Evolutionary conservation across 2,329 filamentous ascomycete species (phyloP).

Genomic region (Neofusicoccum sp.): DNA sequence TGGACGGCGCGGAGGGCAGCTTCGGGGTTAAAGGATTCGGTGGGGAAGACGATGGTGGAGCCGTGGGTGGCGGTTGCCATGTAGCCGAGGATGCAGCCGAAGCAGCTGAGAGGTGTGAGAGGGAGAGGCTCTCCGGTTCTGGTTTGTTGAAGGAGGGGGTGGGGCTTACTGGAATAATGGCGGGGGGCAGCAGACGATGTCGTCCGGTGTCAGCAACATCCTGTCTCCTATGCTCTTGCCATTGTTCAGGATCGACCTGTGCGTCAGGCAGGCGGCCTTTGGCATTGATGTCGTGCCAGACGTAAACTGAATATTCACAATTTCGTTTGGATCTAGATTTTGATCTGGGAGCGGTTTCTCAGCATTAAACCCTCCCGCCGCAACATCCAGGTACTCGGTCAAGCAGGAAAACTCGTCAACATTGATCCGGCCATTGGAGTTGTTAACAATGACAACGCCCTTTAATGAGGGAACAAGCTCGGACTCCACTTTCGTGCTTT

Average conservation of each 20-base stretch:
- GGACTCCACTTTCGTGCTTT: conserved; percentile 46
- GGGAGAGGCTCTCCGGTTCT: neutral
- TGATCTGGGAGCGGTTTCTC: conserved; percentile 40
- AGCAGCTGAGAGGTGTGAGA: conserved; percentile 56
- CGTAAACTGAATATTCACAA: conserved; percentile 95
- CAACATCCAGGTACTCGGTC: conserved; percentile 45
- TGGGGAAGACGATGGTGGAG: conserved; percentile 78
- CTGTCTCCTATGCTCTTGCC: conserved; percentile 78
- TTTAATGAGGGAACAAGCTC: conserved; percentile 66
- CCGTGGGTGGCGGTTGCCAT: conserved; percentile 90
- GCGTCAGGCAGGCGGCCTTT: conserved; percentile 87
- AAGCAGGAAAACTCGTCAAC: conserved; percentile 32
- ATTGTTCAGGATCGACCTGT: conserved; percentile 89
- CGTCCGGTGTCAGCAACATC: conserved; percentile 73
- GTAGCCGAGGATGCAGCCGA: conserved; percentile 88
- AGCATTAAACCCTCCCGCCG: neutral
- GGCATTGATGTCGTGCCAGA: conserved; percentile 89
- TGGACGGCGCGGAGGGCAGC: conserved; percentile 66
- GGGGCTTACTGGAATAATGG: conserved; percentile 49
- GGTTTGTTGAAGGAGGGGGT: neutral
- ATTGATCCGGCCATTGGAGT: conserved; percentile 59
- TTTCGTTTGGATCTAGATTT: conserved; percentile 61
- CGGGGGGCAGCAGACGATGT: conserved; percentile 66
- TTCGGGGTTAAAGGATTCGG: conserved; percentile 79
- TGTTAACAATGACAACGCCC: conserved; percentile 75